Evolutionary conservation across 2,329 filamentous ascomycete genomes (phyloP).

Genomic region (Aspergillus ochraceoroseus): DNA sequence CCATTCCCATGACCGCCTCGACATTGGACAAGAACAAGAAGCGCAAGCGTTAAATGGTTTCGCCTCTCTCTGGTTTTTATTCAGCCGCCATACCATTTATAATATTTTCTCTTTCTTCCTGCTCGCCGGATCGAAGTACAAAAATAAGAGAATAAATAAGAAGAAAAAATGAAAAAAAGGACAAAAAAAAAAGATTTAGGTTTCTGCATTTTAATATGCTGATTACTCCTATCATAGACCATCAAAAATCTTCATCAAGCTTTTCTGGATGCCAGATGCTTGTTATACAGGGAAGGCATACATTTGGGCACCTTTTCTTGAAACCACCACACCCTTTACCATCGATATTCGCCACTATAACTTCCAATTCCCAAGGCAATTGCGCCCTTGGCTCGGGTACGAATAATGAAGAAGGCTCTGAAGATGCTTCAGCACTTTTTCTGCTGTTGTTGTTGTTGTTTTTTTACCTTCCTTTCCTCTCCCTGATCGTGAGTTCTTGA

Average conservation of each 20-base stretch:
- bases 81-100: not conserved
- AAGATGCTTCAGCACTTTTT: conserved; percentile 1
- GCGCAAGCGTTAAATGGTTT: conserved; percentile 55
- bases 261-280: conserved; percentile 8
- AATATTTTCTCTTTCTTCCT: not conserved
- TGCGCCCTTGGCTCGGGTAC: conserved; percentile 1
- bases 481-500: not conserved
- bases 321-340: conserved; percentile 6
- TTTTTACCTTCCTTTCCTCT: conserved; percentile 4
- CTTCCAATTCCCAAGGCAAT: not conserved
- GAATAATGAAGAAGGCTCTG: not conserved
- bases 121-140: conserved; percentile 1
- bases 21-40: conserved; percentile 62
- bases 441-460: too few relatives aligned
- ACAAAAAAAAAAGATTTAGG: not conserved
- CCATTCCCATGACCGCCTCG: conserved; percentile 29
- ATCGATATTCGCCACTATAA: conserved; percentile 7
- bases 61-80: not conserved
- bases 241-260: conserved; percentile 7
- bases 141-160: conserved; percentile 2
- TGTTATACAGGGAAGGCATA: conserved; percentile 6
- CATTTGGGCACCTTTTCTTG: conserved; percentile 12
- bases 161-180: conserved; percentile 1
- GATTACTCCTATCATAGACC: conserved; percentile 10
- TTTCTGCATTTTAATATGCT: conserved; percentile 5